Conservation (phyloP, 129 eudicot genomes). For the Flaveria brownii region DNA sequence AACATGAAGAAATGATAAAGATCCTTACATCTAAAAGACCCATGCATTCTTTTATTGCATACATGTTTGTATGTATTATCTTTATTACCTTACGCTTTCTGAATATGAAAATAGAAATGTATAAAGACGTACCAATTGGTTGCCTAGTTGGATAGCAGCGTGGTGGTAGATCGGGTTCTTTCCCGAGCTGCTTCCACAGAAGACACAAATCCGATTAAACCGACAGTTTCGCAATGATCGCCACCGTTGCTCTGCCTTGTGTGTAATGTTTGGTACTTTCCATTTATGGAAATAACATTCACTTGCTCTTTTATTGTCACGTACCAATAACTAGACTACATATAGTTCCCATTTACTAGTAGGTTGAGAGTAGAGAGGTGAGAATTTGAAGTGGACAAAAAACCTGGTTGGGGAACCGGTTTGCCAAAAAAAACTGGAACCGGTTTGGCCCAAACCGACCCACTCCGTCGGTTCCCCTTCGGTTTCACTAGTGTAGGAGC, state of each 20-base stretch:
- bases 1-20: too few relatives aligned
- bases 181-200: conserved; percentile 90
- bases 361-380: background rate
- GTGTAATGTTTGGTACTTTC: conserved; percentile 18
- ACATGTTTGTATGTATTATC: background rate
- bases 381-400: too few relatives aligned
- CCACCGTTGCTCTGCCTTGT: conserved; percentile 25
- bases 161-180: conserved; percentile 72
- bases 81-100: background rate
- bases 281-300: conserved; percentile 27
- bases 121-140: conserved; percentile 55
- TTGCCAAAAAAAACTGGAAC: too few relatives aligned
- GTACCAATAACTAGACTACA: conserved; percentile 17
- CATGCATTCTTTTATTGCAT: too few relatives aligned
- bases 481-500: too few relatives aligned
- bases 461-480: too few relatives aligned
- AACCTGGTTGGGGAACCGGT: too few relatives aligned
- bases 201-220: conserved; percentile 81
- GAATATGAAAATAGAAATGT: background rate
- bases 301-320: conserved; percentile 14
- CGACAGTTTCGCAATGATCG: conserved; percentile 39
- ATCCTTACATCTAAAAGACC: too few relatives aligned
- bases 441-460: too few relatives aligned
- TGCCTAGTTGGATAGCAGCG: conserved; percentile 80
- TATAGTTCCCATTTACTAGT: conserved; percentile 19